Base-by-base conservation (phyloP, 345 rosid genomes). In the Brassica incana region DNA sequence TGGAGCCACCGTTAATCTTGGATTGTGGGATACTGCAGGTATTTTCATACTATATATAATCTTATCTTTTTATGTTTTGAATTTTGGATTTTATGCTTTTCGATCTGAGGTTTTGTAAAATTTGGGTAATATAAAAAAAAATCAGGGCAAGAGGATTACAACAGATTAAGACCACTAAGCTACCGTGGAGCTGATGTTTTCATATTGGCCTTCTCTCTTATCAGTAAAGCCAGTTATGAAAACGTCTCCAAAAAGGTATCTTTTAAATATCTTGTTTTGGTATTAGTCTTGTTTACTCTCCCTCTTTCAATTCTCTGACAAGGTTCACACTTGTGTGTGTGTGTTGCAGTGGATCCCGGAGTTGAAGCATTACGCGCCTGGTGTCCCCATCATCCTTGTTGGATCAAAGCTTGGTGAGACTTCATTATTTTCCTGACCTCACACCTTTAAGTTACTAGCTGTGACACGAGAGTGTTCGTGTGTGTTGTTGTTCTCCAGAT, bases 11-110 rank as follows among this genome's bases (percentile, higher is more conserved):
- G 92, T 95, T 6, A 95, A 95, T 80, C 88, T 95, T 77, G 98
- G 97, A 18, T 83, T 93, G 72, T 95, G 99, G 99, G 99, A 95
- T 84, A 91, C 99, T 83, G 97, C 96, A 45, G 98, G 99, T 95
- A 78, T 32, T 5, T 54, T 8, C 16, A 20, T 20, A 20, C 23
- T 20, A 35, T 63, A 6, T 35, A 32, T 27, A 69, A 45, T 56
- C 5, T 27, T 33, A 8, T 67, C 5, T 6, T 6, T 32, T 11
- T 15, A 2, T 48, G 12, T 48, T 18, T 27, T 5, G 16, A 18
- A 2, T 8, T 62, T n/a, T 33, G 61, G 68, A 66, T n/a, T 71
- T 20, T 60, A n/a, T 56, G 6, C n/a, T 11, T 72, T 40, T 38
- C 27, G 40, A 60, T 75, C 36, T 63, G 25, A 69, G 67, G 59